Evolutionary conservation across 2,329 filamentous ascomycete genomes (phyloP).

Genomic region (Coniochaeta pulveracea): DNA sequence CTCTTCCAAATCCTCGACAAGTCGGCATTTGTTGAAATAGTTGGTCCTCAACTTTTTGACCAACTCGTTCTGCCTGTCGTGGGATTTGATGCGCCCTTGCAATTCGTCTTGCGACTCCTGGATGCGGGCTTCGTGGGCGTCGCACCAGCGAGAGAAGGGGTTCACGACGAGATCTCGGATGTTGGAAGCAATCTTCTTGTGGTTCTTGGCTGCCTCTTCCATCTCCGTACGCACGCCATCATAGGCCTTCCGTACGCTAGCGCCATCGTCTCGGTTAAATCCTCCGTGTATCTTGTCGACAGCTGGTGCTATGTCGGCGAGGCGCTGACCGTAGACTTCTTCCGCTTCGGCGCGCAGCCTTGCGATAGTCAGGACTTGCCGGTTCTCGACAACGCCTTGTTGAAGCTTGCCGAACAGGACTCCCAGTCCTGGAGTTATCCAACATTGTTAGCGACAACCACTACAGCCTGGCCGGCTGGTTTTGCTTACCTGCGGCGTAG

Average conservation of each 20-base stretch:
- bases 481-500: constrained; percentile 73
- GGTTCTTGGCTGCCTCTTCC: constrained; percentile 78
- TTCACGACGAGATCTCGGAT: constrained; percentile 92
- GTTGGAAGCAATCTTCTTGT: constrained; percentile 91
- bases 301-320: constrained; percentile 70
- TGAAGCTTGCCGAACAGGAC: constrained; percentile 95
- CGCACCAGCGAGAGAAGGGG: constrained; percentile 92
- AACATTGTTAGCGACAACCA: constrained; percentile 7
- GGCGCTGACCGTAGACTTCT: constrained; percentile 70
- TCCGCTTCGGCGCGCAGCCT: constrained; percentile 93
- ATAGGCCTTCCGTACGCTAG: constrained; percentile 92
- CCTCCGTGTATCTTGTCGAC: constrained; percentile 76
- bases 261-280: constrained; percentile 86
- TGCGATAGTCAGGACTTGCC: constrained; percentile 83
- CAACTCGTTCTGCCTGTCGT: constrained; percentile 80
- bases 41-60: constrained; percentile 90
- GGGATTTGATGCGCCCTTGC: constrained; percentile 79
- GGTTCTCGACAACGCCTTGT: constrained; percentile 90
- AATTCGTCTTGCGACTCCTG: constrained; percentile 93
- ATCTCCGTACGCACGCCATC: constrained; percentile 89
- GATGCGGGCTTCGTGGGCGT: constrained; percentile 82
- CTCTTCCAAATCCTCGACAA: constrained; percentile 93
- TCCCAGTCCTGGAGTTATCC: constrained; percentile 52
- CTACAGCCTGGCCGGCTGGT: not conserved
- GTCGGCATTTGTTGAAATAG: constrained; percentile 97